Base-by-base conservation (phyloP, 2,329 filamentous ascomycete genomes). In the Monilinia polystroma region DNA sequence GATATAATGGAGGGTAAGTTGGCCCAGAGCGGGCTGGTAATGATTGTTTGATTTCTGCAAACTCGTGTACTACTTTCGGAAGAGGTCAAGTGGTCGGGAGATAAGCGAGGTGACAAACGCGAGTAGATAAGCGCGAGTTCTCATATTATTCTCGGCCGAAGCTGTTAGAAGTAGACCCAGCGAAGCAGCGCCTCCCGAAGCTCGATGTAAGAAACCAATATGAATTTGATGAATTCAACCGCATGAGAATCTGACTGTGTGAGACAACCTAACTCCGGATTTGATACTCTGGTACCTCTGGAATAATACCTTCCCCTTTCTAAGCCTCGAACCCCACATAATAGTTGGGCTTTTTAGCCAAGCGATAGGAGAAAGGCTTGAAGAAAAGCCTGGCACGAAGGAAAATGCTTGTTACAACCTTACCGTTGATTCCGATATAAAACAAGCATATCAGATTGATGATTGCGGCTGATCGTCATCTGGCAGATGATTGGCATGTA, bases 211-310 rank as follows among this genome's bases (percentile, higher is more conserved):
- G 60, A 51, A 54, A 43, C 7, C 7, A n/a, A 43, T 53, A 38
- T 51, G 49, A 29, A 35, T 38, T 47, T 35, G 26, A 55, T 47
- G 51, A 35, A 47, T 41, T 29, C 49, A n/a, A 23, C 60, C 35
- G 51, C 51, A n/a, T 63, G 35, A 26, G 7, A 55, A 29, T 63
- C 16, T 43, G 49, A 43, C 51, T 55, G 23, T n/a, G 23, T 47
- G n/a, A 45, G 51, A 47, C 32, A 54, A 11, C 20, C 32, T 23
- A 45, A 4, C 12, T 41, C 35, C 32, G 16, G 18, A 14, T 35
- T 2, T 20, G 16, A 20, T 54, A 14, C 26, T 54, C 29, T 14
- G 29, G 18, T 3, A 4, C 8, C 52, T 54, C 8, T 58, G 55
- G 35, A 45, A 58, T 11, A 8, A 45, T 26, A 26, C 3, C 10